phyloP scores from a whole-genome alignment of 2,329 filamentous ascomycete genomes.

The Emmonsiellopsis sp. region DNA sequence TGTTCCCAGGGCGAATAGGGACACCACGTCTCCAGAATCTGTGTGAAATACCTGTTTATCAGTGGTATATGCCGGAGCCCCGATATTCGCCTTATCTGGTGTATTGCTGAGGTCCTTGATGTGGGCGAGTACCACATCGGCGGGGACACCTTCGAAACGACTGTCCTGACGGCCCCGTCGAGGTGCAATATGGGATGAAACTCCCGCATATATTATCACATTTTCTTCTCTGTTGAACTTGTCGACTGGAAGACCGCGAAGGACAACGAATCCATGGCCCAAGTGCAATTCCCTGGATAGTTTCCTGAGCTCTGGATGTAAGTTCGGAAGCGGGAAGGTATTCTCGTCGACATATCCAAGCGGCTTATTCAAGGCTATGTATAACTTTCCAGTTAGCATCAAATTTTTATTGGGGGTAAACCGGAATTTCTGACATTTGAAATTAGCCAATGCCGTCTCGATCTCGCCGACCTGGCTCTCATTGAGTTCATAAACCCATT shows the following conservation, averaged over 20 bases:
- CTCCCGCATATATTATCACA: conserved; percentile 35
- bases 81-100: conserved; percentile 25
- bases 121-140: conserved; percentile 48
- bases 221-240: conserved; percentile 26
- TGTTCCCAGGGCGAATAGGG: conserved; percentile 37
- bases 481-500: conserved; percentile 34
- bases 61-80: conserved; percentile 36
- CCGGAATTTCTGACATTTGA: conserved; percentile 25
- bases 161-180: conserved; percentile 35
- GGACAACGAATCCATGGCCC: conserved; percentile 36
- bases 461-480: conserved; percentile 33
- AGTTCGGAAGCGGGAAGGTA: conserved; percentile 34
- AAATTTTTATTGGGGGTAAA: neutral
- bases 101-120: conserved; percentile 49
- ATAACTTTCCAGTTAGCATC: conserved; percentile 4
- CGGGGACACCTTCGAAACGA: conserved; percentile 14
- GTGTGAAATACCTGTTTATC: conserved; percentile 46
- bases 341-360: conserved; percentile 36
- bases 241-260: conserved; percentile 33
- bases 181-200: conserved; percentile 34
- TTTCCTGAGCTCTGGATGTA: conserved; percentile 23
- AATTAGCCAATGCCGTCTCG: conserved; percentile 31
- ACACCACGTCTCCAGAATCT: conserved; percentile 45
- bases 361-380: conserved; percentile 19
- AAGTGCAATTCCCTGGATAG: conserved; percentile 30